Evolutionary conservation across 495 filamentous ascomycete genomes (phyloP).

Genomic region (Amphirosellinia nigrospora): DNA sequence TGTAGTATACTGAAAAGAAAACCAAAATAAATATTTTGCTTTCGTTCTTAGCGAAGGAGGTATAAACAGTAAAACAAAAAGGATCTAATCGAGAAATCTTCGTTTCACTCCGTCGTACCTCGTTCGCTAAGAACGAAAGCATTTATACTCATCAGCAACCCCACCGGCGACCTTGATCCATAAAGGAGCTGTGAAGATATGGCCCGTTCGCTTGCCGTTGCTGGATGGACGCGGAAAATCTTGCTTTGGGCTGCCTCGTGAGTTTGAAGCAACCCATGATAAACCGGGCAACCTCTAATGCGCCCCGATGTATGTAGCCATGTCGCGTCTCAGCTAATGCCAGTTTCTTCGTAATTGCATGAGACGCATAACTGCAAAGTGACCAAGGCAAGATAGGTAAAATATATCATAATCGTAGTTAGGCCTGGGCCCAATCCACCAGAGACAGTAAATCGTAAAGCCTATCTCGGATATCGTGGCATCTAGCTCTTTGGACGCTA

Average conservation of each 20-base stretch:
- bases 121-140: too few species aligned
- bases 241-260: not conserved
- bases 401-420: not conserved
- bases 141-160: too few species aligned
- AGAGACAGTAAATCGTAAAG: not conserved
- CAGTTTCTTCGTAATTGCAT: not conserved
- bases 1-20: too few species aligned
- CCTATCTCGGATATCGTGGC: not conserved
- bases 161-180: too few species aligned
- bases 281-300: not conserved
- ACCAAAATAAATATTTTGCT: too few species aligned
- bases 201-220: not conserved
- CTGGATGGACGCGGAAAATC: slow-evolving; percentile 33
- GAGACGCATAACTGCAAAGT: not conserved
- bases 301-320: not conserved
- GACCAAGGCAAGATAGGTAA: not conserved
- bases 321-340: not conserved
- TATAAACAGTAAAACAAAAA: too few species aligned
- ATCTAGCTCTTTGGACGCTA: not conserved
- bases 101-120: too few species aligned
- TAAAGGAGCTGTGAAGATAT: too few species aligned
- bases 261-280: not conserved
- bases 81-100: too few species aligned
- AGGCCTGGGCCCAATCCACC: not conserved
- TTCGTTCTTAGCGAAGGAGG: too few species aligned